These are phyloP conservation scores for Annona cherimola DNA, from an alignment of 164 flowering plant species.

Conservation along the genomic window DNA sequence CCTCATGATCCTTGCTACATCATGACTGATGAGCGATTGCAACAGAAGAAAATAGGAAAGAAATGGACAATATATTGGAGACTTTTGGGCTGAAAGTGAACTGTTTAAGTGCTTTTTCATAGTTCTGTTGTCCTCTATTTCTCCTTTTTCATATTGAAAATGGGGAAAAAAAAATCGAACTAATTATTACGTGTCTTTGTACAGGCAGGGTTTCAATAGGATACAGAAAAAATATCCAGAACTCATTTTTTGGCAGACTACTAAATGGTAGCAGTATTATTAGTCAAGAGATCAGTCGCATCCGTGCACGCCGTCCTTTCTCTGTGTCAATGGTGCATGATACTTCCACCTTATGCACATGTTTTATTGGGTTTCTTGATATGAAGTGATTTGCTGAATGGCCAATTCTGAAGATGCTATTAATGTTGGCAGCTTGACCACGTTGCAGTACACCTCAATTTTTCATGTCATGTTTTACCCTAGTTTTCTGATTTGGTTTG, in stretches of 20 bases:
- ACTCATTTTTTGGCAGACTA: constrained; percentile 28
- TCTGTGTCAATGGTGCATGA: constrained; percentile 48
- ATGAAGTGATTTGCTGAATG: background rate
- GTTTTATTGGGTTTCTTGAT: background rate
- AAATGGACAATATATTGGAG: too few relatives aligned
- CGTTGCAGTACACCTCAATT: background rate
- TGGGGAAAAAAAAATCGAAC: too few relatives aligned
- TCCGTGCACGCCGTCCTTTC: constrained; percentile 14
- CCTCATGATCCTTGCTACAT: too few relatives aligned
- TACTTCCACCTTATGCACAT: constrained; percentile 5
- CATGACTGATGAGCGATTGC: too few relatives aligned
- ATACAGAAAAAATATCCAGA: constrained; percentile 19
- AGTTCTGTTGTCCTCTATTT: too few relatives aligned
- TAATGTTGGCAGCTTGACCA: background rate
- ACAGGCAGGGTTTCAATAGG: constrained; percentile 41
- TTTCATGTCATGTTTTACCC: background rate
- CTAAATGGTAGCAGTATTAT: constrained; percentile 5
- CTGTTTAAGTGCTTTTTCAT: too few relatives aligned
- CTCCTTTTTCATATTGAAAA: too few relatives aligned
- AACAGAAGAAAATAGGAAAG: too few relatives aligned
- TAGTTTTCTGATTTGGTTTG: background rate
- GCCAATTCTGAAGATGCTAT: too few relatives aligned
- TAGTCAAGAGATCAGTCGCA: constrained; percentile 18
- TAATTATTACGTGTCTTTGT: background rate
- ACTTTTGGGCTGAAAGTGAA: too few relatives aligned